Evolutionary conservation across 176 grass and related monocot species (phyloP).

Genomic region (Microstegium vimineum): DNA sequence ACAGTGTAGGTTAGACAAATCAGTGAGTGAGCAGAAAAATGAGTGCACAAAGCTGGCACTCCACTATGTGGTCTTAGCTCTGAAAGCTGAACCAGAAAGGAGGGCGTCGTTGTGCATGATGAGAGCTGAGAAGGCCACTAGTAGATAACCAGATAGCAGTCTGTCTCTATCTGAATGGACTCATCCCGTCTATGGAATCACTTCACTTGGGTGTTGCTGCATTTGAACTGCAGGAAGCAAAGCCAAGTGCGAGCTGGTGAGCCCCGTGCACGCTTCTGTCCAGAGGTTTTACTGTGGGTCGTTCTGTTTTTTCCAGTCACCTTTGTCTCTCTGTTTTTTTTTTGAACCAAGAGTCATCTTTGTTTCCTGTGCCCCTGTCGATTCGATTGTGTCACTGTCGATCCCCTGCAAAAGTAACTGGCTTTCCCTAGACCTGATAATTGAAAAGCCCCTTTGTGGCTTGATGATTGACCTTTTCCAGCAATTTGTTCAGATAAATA

Average conservation of each 20-base stretch:
- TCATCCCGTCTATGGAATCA: slow-evolving; percentile 29
- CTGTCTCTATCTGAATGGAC: slow-evolving; percentile 47
- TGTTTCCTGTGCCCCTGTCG: slow-evolving; percentile 12
- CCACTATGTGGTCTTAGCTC: slow-evolving; percentile 16
- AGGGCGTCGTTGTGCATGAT: slow-evolving; percentile 32
- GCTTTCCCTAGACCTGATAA: slow-evolving; percentile 39
- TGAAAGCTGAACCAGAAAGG: slow-evolving; percentile 34
- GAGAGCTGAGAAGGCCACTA: slow-evolving; percentile 25
- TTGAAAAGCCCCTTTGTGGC: slow-evolving; percentile 29
- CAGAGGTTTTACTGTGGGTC: neutral
- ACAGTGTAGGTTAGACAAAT: slow-evolving; percentile 4
- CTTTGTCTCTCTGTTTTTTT: neutral
- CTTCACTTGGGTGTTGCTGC: slow-evolving; percentile 16
- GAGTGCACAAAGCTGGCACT: slow-evolving; percentile 12
- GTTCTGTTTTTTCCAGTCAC: neutral
- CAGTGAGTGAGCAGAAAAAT: slow-evolving; percentile 13
- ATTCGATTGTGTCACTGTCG: slow-evolving; percentile 34
- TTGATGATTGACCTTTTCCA: slow-evolving; percentile 10
- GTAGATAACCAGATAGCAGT: slow-evolving; percentile 5
- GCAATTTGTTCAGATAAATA: slow-evolving; percentile 3
- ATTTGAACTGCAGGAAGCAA: slow-evolving; percentile 38
- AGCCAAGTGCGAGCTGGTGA: slow-evolving; percentile 43
- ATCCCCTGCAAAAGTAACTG: slow-evolving; percentile 33
- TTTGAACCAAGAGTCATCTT: neutral
- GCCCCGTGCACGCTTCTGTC: slow-evolving; percentile 28